Percentiles rank a stretch among this genome's conserved stretches.
Evolutionary conservation across 2,329 filamentous ascomycete species (phyloP).

Genomic region (Claviceps purpurea): DNA sequence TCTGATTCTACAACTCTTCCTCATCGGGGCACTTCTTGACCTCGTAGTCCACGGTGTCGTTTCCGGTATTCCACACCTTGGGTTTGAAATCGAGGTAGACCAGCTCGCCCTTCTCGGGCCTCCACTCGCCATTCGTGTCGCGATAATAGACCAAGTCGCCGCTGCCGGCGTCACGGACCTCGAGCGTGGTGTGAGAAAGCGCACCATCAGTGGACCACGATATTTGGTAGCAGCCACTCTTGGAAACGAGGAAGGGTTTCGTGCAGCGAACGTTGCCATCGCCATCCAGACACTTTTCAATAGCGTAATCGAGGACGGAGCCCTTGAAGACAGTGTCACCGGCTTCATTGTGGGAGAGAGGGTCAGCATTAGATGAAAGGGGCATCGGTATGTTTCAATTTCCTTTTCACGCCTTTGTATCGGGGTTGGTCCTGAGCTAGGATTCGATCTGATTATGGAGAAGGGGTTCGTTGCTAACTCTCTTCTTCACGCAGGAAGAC

Average conservation of each 20-base stretch:
- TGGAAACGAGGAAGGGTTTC: slow-evolving; percentile 25
- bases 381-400: too few relatives aligned
- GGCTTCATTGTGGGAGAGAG: background rate
- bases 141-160: slow-evolving; percentile 29
- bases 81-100: slow-evolving; percentile 33
- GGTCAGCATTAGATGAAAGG: too few relatives aligned
- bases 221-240: slow-evolving; percentile 26
- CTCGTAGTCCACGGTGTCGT: slow-evolving; percentile 29
- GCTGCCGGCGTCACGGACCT: slow-evolving; percentile 21
- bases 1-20: background rate
- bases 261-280: slow-evolving; percentile 26
- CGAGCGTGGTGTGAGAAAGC: slow-evolving; percentile 27
- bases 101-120: slow-evolving; percentile 28
- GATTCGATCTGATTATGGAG: too few relatives aligned
- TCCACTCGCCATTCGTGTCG: slow-evolving; percentile 32
- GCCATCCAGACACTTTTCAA: slow-evolving; percentile 26
- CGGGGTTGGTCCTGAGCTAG: too few relatives aligned
- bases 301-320: slow-evolving; percentile 26
- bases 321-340: slow-evolving; percentile 16
- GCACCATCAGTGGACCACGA: slow-evolving; percentile 24
- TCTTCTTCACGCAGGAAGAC: too few relatives aligned
- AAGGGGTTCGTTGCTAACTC: too few relatives aligned
- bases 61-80: slow-evolving; percentile 29
- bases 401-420: too few relatives aligned
- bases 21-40: slow-evolving; percentile 13